A percentile compares a stretch with the other conserved stretches of the same genome.
Conservation (phyloP, 2,329 filamentous ascomycete genomes). For the Fulvia fulva region DNA sequence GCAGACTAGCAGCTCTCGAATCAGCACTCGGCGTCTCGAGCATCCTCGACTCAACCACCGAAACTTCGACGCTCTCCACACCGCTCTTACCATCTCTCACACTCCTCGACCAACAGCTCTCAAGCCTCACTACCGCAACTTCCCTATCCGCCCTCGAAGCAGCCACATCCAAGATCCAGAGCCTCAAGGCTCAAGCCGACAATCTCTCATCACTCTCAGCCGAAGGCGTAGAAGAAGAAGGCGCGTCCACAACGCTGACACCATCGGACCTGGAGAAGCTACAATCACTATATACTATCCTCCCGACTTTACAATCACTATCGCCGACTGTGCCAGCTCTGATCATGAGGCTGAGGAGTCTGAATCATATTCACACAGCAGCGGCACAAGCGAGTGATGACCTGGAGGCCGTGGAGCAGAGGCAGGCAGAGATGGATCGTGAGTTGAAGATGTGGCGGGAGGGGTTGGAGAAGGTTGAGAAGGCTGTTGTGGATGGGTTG, state of each 20-base stretch:
- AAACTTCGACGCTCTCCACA: conserved; percentile 48
- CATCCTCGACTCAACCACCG: conserved; percentile 56
- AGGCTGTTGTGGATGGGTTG: conserved; percentile 66
- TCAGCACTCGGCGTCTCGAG: conserved; percentile 74
- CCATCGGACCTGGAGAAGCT: conserved; percentile 77
- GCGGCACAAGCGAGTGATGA: conserved; percentile 77
- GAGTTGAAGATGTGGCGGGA: conserved; percentile 86
- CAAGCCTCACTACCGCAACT: conserved; percentile 63
- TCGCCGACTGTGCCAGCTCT: conserved; percentile 80
- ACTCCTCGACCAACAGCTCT: conserved; percentile 74
- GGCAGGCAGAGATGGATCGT: conserved; percentile 74
- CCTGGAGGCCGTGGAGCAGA: conserved; percentile 70
- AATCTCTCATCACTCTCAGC: conserved; percentile 39
- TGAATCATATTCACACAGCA: conserved; percentile 80
- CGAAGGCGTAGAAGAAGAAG: conserved; percentile 31
- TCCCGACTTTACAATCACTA: conserved; percentile 83
- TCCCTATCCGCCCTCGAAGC: conserved; percentile 70
- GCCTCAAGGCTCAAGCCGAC: conserved; percentile 60
- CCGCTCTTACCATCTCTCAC: conserved; percentile 81
- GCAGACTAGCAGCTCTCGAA: conserved; percentile 73
- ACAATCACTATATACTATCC: conserved; percentile 81
- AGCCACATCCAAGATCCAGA: conserved; percentile 23
- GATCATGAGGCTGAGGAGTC: conserved; percentile 76
- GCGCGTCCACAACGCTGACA: conserved; percentile 26
- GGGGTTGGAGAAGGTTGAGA: conserved; percentile 74